Percentiles rank a stretch among this genome's conserved stretches.
phyloP scores from a whole-genome alignment of 208 protist genomes.

The Entamoeba moshkovskii region DNA sequence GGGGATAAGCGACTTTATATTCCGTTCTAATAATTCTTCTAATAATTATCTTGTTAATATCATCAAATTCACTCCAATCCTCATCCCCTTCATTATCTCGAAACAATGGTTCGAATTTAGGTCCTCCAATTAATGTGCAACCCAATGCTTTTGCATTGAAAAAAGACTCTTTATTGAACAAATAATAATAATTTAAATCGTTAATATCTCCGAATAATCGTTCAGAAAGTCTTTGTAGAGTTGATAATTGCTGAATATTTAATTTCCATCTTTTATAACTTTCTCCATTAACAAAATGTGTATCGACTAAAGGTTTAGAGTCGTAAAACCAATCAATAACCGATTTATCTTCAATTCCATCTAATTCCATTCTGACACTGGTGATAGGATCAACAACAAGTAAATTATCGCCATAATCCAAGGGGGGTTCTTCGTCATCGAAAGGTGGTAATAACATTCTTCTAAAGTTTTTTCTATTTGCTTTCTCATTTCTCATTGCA shows the following conservation, averaged over 20 bases:
- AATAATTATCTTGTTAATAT: constrained; percentile 98
- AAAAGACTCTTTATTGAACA: constrained; percentile 95
- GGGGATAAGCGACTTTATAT: constrained; percentile 96
- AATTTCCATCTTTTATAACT: constrained; percentile 81
- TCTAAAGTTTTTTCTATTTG: constrained; percentile 80
- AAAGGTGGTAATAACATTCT: constrained; percentile 94
- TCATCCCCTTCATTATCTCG: constrained; percentile 58
- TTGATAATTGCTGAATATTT: constrained; percentile 77
- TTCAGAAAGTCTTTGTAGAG: constrained; percentile 68
- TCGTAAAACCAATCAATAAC: constrained; percentile 97
- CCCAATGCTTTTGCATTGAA: constrained; percentile 97
- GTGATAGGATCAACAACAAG: constrained; percentile 40
- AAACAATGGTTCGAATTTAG: constrained; percentile 91
- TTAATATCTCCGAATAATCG: constrained; percentile 65
- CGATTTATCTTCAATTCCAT: constrained; percentile 83
- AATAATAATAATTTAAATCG: constrained; percentile 96
- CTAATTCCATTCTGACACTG: constrained; percentile 71
- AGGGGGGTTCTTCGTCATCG: constrained; percentile 92
- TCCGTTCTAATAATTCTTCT: constrained; percentile 93
- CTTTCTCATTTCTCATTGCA: constrained; percentile 95
- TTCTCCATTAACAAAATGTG: constrained; percentile 66
- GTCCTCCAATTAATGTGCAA: constrained; percentile 93
- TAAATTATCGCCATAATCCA: constrained; percentile 94
- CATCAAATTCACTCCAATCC: constrained; percentile 99
- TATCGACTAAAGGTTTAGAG: constrained; percentile 63